These are phyloP conservation scores for Liriodendron chinense DNA, from an alignment of 164 flowering plant genomes.

Conservation along the genomic window DNA sequence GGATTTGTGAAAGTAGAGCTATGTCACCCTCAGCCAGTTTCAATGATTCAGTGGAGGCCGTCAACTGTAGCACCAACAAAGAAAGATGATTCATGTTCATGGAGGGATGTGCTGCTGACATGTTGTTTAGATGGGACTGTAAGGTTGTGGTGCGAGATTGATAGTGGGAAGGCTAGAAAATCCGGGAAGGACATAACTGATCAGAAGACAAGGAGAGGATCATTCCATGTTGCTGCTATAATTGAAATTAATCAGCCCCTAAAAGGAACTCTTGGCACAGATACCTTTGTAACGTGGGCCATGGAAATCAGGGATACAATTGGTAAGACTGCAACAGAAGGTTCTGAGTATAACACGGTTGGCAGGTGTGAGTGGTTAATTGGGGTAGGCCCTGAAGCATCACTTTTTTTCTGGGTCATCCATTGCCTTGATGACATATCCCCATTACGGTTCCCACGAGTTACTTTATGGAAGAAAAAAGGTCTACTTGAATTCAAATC, in stretches of 20 bases:
- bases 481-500: constrained; percentile 31
- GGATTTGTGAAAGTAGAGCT: constrained; percentile 48
- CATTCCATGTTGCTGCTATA: constrained; percentile 70
- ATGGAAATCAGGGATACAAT: constrained; percentile 39
- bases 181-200: constrained; percentile 43
- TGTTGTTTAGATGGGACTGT: constrained; percentile 91
- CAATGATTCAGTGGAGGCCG: constrained; percentile 94
- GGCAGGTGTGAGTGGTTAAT: constrained; percentile 86
- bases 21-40: constrained; percentile 71
- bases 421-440: constrained; percentile 87
- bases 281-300: constrained; percentile 70
- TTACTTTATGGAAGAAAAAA: constrained; percentile 74
- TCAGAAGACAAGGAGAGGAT: constrained; percentile 31
- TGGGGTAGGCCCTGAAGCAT: constrained; percentile 59
- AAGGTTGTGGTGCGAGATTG: constrained; percentile 89
- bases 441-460: constrained; percentile 79
- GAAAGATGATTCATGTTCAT: constrained; percentile 18
- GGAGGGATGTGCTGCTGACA: constrained; percentile 62
- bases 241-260: constrained; percentile 68
- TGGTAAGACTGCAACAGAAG: constrained; percentile 24
- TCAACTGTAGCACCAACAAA: constrained; percentile 14
- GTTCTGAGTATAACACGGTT: constrained; percentile 30
- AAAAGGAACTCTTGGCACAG: constrained; percentile 55
- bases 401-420: constrained; percentile 72
- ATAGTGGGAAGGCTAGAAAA: constrained; percentile 52